Conservation (phyloP, 208 protist genomes). For the Sergeia podlipaevii region DNA sequence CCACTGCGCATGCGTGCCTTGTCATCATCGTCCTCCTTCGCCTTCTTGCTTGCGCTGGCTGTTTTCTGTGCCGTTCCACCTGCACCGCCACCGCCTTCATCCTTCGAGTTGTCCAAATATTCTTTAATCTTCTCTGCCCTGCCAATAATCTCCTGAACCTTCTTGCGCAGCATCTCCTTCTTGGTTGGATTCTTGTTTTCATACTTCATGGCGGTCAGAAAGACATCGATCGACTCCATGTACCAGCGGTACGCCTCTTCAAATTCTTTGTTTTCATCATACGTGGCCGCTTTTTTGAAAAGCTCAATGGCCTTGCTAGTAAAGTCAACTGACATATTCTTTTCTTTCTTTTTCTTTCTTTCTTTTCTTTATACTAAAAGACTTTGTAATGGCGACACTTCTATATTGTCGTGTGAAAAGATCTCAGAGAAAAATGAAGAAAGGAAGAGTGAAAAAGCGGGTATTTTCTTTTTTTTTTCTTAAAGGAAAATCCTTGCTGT, state of each 20-base stretch:
- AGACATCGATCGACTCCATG: slow-evolving; percentile 93
- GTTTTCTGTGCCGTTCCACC: slow-evolving; percentile 54
- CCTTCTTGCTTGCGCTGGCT: slow-evolving; percentile 71
- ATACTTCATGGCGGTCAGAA: slow-evolving; percentile 95
- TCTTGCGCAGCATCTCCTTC: slow-evolving; percentile 88
- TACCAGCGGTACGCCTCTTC: slow-evolving; percentile 93
- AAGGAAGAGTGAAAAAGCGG: background rate
- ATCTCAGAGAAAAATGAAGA: background rate
- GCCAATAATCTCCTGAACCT: slow-evolving; percentile 92
- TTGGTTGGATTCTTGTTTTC: slow-evolving; percentile 93
- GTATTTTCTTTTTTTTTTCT: slow-evolving; percentile 5
- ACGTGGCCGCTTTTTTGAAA: slow-evolving; percentile 88
- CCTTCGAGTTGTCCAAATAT: slow-evolving; percentile 82
- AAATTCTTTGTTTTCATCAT: slow-evolving; percentile 93
- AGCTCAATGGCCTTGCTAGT: slow-evolving; percentile 92
- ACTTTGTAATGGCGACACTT: background rate
- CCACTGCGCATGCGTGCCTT: slow-evolving; percentile 84
- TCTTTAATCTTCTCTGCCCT: slow-evolving; percentile 96
- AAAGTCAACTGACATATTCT: slow-evolving; percentile 88
- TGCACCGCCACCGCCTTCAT: slow-evolving; percentile 31
- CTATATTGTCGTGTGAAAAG: too few relatives aligned
- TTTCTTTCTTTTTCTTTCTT: background rate
- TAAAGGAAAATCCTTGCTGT: too few relatives aligned
- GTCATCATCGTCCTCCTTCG: slow-evolving; percentile 92
- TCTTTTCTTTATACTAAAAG: background rate